Percentiles rank a stretch among this genome's conserved stretches.
phyloP scores from a whole-genome alignment of 257 asterid species.

The Osmanthus fragrans region DNA sequence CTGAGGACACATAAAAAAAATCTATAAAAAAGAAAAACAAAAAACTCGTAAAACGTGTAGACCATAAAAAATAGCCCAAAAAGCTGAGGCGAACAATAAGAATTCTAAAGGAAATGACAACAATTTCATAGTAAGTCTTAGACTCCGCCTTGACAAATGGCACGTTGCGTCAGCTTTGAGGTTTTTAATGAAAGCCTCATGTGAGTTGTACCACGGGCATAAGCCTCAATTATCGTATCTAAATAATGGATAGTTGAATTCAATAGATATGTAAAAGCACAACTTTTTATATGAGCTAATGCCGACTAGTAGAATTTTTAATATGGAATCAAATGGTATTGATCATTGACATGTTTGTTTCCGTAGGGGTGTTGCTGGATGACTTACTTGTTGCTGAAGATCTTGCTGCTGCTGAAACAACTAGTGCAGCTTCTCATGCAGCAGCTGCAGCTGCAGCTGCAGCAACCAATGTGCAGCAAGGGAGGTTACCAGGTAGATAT shows the following conservation, averaged over 20 bases:
- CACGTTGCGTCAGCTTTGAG: background rate
- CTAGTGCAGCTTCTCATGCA: conserved; percentile 94
- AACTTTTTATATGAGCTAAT: background rate
- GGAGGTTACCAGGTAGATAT: conserved; percentile 70
- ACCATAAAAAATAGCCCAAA: background rate
- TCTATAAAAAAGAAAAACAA: too few relatives aligned
- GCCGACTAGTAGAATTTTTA: background rate
- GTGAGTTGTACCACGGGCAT: background rate
- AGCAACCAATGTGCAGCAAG: conserved; percentile 57
- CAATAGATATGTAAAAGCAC: background rate
- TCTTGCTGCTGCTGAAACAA: conserved; percentile 96
- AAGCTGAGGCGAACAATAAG: background rate
- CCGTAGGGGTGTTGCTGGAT: conserved; percentile 81
- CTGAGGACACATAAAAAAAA: background rate
- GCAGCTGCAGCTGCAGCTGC: conserved; percentile 97
- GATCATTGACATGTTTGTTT: conserved; percentile 22
- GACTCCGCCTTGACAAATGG: background rate
- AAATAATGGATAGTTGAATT: background rate
- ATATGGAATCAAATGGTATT: conserved; percentile 7
- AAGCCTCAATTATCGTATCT: background rate
- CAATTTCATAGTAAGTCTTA: background rate
- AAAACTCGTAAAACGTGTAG: background rate
- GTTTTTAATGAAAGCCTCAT: background rate
- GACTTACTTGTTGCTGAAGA: conserved; percentile 99
- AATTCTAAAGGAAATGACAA: background rate